Conservation (phyloP, 257 asterid species). For the Paraleonurus japonicus region DNA sequence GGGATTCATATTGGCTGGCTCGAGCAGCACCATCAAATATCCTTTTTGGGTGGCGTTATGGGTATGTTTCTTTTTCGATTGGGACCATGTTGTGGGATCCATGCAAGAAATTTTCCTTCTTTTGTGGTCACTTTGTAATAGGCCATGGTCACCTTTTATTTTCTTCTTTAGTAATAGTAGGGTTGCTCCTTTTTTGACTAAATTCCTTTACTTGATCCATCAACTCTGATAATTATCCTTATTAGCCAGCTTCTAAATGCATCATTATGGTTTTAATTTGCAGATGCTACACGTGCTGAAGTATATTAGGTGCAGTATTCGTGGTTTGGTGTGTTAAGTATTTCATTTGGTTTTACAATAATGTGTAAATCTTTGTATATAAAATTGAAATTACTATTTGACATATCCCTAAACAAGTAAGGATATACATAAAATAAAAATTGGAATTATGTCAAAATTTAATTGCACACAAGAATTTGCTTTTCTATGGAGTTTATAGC, state of each 20-base stretch:
- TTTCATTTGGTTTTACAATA: too few species aligned
- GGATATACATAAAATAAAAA: too few species aligned
- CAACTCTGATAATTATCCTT: background rate
- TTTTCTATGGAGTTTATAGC: too few species aligned
- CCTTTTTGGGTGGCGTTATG: too few species aligned
- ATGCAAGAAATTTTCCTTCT: conserved; percentile 18
- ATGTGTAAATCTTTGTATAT: too few species aligned
- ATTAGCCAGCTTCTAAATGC: background rate
- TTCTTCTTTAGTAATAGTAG: conserved; percentile 19
- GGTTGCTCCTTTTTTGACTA: conserved; percentile 1
- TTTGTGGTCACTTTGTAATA: conserved; percentile 32
- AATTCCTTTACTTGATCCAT: conserved; percentile 5
- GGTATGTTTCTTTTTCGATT: conserved; percentile 26
- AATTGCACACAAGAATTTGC: too few species aligned
- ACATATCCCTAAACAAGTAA: too few species aligned
- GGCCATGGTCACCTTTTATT: conserved; percentile 26
- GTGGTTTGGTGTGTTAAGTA: too few species aligned
- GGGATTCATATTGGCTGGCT: too few species aligned
- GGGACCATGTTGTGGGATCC: conserved; percentile 42
- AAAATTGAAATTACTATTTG: too few species aligned
- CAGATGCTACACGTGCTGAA: background rate
- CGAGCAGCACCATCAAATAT: too few species aligned
- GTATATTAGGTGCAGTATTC: background rate
- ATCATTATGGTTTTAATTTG: background rate
- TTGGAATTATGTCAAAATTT: too few species aligned